A percentile compares a stretch with the other conserved stretches of the same genome.
Conservation (phyloP, 78 protist species). For the Fonticula alba region DNA sequence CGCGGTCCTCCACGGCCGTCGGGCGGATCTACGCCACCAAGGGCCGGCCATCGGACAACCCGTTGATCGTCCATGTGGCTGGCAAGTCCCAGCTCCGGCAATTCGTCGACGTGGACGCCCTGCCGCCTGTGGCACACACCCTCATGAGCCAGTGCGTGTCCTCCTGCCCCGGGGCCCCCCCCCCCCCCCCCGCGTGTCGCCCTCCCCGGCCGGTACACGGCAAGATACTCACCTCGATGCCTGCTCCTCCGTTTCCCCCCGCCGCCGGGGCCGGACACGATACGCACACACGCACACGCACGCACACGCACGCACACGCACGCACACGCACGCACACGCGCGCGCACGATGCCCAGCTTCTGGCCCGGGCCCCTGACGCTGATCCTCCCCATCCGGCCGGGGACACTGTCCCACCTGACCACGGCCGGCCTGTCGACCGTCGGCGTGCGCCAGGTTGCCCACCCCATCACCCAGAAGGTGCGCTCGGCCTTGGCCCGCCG, state of each 20-base stretch:
- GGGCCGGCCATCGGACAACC: background rate
- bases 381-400: background rate
- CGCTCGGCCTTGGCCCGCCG: no score
- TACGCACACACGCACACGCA: no score
- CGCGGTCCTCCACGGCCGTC: background rate
- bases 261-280: no score
- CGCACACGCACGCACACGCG: background rate
- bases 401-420: background rate
- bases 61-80: background rate
- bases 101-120: background rate
- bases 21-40: background rate
- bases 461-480: constrained; percentile 5
- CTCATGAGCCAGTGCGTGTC: background rate
- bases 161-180: background rate
- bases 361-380: constrained; percentile 26
- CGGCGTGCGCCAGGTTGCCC: constrained; percentile 16
- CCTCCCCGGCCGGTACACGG: background rate
- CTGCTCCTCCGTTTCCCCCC: background rate
- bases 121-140: background rate
- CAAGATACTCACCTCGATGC: background rate
- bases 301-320: background rate
- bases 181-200: no score
- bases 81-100: background rate
- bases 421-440: constrained; percentile 23
- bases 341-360: background rate